A percentile compares a stretch with the other conserved stretches of the same genome.
Evolutionary conservation across 2,329 filamentous ascomycete species (phyloP).

Genomic region (Cyanodermella asteris): DNA sequence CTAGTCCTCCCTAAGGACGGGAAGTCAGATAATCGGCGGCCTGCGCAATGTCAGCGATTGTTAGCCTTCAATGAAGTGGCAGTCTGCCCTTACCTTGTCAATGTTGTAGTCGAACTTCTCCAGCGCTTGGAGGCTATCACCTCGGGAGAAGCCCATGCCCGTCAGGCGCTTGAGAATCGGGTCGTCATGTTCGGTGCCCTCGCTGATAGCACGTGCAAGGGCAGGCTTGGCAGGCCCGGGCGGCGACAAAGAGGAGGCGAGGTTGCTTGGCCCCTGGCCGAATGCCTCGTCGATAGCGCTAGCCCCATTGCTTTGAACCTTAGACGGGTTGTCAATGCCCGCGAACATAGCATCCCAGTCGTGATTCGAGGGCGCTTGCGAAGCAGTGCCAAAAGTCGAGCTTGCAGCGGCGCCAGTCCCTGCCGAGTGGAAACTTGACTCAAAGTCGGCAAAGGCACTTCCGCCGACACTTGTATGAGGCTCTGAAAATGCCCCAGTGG

Average conservation of each 20-base stretch:
- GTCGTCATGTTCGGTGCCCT: slow-evolving; percentile 66
- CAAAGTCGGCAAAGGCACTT: slow-evolving; percentile 29
- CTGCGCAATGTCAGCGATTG: slow-evolving; percentile 4
- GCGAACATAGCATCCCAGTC: slow-evolving; percentile 96
- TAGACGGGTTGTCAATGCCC: slow-evolving; percentile 43
- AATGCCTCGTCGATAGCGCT: slow-evolving; percentile 6
- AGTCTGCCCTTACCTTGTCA: slow-evolving; percentile 45
- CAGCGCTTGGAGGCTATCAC: slow-evolving; percentile 53
- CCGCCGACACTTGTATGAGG: not conserved
- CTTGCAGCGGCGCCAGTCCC: slow-evolving; percentile 9
- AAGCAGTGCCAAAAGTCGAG: too few species aligned
- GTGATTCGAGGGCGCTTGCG: slow-evolving; percentile 27
- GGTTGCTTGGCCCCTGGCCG: slow-evolving; percentile 9
- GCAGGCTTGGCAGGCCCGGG: slow-evolving; percentile 15
- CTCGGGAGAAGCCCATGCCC: slow-evolving; percentile 64
- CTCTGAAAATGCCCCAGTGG: slow-evolving; percentile 1
- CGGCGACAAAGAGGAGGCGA: slow-evolving; percentile 8
- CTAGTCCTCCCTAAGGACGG: too few species aligned
- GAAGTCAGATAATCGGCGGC: slow-evolving; percentile 15
- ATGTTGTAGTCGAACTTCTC: slow-evolving; percentile 95
- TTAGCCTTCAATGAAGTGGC: not conserved
- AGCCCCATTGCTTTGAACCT: slow-evolving; percentile 10
- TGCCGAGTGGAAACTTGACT: slow-evolving; percentile 17
- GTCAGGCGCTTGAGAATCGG: slow-evolving; percentile 77
- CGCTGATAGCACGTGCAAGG: slow-evolving; percentile 47